Conservation (phyloP, 139 green algal genomes). For the Astrephomene gubernaculifera region DNA sequence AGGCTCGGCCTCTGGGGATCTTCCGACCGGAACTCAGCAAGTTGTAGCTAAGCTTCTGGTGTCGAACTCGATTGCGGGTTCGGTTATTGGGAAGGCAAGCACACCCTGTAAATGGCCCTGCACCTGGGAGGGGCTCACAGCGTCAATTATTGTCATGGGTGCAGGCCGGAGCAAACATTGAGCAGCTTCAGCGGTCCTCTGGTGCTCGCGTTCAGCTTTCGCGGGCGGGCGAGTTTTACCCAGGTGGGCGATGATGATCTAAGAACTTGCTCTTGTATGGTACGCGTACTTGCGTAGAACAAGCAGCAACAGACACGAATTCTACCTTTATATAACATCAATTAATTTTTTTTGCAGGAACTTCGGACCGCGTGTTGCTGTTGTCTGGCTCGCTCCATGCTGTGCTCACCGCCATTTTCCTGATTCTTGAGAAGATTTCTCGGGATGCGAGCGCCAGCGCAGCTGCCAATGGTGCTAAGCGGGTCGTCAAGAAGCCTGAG, state of each 20-base stretch:
- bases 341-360: slow-evolving; percentile 73
- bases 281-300: no score
- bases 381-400: slow-evolving; percentile 71
- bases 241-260: slow-evolving; percentile 56
- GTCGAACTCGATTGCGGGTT: slow-evolving; percentile 71
- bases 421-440: slow-evolving; percentile 76
- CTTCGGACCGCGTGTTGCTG: slow-evolving; percentile 92
- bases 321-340: no score
- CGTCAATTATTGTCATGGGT: neutral
- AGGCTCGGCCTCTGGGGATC: slow-evolving; percentile 37
- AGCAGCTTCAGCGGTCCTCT: slow-evolving; percentile 74
- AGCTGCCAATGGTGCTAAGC: slow-evolving; percentile 24
- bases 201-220: slow-evolving; percentile 75
- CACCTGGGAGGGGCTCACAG: no score
- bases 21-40: slow-evolving; percentile 56
- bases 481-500: slow-evolving; percentile 26
- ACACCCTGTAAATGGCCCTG: neutral
- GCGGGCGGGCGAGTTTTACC: slow-evolving; percentile 73
- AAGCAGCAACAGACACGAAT: no score
- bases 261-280: neutral
- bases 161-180: slow-evolving; percentile 68
- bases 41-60: slow-evolving; percentile 75
- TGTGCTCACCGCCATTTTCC: slow-evolving; percentile 75
- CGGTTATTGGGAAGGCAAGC: slow-evolving; percentile 71
- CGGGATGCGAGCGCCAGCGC: slow-evolving; percentile 31